Base-by-base conservation (phyloP, 495 filamentous ascomycete genomes). In the Venustampulla echinocandica region DNA sequence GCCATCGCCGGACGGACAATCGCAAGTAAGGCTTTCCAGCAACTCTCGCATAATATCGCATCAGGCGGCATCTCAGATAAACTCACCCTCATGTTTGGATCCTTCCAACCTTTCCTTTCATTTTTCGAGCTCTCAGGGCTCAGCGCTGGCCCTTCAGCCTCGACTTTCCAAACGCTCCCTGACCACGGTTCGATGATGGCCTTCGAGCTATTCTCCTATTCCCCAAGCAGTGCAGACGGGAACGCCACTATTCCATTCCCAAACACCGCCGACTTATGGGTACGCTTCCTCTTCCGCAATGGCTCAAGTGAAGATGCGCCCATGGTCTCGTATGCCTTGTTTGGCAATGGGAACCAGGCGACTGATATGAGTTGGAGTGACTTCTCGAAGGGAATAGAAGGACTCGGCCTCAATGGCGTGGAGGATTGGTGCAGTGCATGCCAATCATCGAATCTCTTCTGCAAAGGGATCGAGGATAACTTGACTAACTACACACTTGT, bases 241-340 rank as follows among this genome's bases (percentile, higher is more conserved):
- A 41, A 24, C 35, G 11, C 24, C 5, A 37, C 19, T n/a, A 15
- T 20, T 3, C 19, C 24, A 15, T 58, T 47, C 38, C 80, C 82
- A 0, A 56, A 55, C 7, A 55, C 52, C 3, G 58, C 68, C 5
- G 66, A 81, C 28, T 63, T 87, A 14, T 75, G 67, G 47, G 77
- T 87, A 24, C 72, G 82, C 10, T 82, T 85, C 60, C 59, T 82
- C 14, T 75, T 84, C 64, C 79, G 77, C 50, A 87, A 87, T 50
- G 80, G 79, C 24, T 83, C 82, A 3, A 63, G 66, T 20, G 58
- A 64, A 11, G 52, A 58, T 9, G 64, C 55, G 14, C 50, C 63
- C 20, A 71, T 81, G 9, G 45, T 49, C 1, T 56, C 66, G 6
- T 84, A 77, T 55, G 71, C 80, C 1, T 63, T 87, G 1, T 85